These are phyloP conservation scores for Pythium vanterpoolii DNA, from an alignment of 352 stramenopile species.

Conservation along the genomic window DNA sequence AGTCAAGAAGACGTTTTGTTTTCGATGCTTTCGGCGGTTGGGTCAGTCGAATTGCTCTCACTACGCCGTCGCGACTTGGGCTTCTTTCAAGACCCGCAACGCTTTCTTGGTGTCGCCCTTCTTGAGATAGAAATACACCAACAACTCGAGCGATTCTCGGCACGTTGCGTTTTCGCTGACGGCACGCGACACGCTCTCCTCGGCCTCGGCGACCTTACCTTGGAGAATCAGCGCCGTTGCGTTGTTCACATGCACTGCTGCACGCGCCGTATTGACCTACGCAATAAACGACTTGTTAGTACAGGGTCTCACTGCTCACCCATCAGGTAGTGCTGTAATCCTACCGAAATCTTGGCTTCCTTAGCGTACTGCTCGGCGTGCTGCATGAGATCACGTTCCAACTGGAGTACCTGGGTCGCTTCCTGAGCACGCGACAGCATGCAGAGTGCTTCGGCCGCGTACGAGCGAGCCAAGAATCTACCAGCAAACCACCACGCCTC, in stretches of 20 bases:
- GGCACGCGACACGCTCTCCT: conserved; percentile 81
- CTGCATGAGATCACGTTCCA: conserved; percentile 65
- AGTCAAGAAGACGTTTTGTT: too few species aligned
- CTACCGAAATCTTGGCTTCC: conserved; percentile 73
- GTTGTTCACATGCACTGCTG: conserved; percentile 84
- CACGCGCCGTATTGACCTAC: conserved; percentile 48
- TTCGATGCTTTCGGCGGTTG: too few species aligned
- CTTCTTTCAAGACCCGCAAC: conserved; percentile 83
- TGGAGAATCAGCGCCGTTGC: conserved; percentile 77
- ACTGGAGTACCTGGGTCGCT: conserved; percentile 70
- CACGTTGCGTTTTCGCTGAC: conserved; percentile 80
- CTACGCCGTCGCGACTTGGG: conserved; percentile 45
- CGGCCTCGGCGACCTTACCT: conserved; percentile 62
- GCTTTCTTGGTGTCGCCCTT: conserved; percentile 89
- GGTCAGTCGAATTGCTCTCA: background rate
- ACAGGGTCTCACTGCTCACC: background rate
- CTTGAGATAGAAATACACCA: conserved; percentile 88
- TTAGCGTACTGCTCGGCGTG: conserved; percentile 77
- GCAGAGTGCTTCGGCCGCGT: conserved; percentile 87
- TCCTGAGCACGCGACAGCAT: conserved; percentile 84
- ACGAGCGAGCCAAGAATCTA: conserved; percentile 79
- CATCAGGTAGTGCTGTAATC: background rate
- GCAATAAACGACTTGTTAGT: background rate
- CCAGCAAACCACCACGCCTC: background rate
- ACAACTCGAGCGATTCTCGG: conserved; percentile 77